Conservation (phyloP, 2,329 filamentous ascomycete species). For the Scytalidium sp. region DNA sequence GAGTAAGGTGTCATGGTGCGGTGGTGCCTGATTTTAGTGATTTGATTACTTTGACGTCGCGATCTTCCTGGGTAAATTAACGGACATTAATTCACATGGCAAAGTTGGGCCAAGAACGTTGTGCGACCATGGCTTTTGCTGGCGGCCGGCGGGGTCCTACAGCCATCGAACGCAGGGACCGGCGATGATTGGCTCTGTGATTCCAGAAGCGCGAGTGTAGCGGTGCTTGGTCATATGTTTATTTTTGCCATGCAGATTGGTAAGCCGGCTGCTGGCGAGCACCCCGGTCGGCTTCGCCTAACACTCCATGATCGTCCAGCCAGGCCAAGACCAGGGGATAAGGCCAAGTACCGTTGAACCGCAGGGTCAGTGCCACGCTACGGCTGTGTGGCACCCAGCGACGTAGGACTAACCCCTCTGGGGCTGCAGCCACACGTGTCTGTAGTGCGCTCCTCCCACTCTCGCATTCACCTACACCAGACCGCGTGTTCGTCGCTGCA, state of each 20-base stretch:
- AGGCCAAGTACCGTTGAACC: not conserved
- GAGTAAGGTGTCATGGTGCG: no score
- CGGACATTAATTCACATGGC: not conserved
- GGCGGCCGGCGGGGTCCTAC: not conserved
- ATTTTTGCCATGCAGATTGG: constrained; percentile 19
- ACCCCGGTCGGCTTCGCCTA: not conserved
- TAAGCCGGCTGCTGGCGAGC: constrained; percentile 7
- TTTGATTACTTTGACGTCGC: no score
- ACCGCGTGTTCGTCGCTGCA: not conserved
- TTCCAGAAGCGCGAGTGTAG: constrained; percentile 26
- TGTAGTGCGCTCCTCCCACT: not conserved
- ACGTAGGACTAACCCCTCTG: not conserved
- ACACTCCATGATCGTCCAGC: not conserved
- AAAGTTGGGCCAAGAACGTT: not conserved
- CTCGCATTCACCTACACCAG: not conserved
- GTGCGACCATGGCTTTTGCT: not conserved
- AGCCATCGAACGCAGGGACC: not conserved
- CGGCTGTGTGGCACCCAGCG: not conserved
- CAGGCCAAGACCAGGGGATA: not conserved
- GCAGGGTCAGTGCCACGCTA: not conserved
- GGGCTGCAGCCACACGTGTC: not conserved
- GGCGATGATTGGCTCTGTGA: not conserved
- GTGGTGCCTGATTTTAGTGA: no score
- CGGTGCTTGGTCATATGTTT: constrained; percentile 27
- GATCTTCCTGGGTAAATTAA: no score